Conservation (phyloP, 192 early-diverging fungal species). For the Radiomyces spectabilis region DNA sequence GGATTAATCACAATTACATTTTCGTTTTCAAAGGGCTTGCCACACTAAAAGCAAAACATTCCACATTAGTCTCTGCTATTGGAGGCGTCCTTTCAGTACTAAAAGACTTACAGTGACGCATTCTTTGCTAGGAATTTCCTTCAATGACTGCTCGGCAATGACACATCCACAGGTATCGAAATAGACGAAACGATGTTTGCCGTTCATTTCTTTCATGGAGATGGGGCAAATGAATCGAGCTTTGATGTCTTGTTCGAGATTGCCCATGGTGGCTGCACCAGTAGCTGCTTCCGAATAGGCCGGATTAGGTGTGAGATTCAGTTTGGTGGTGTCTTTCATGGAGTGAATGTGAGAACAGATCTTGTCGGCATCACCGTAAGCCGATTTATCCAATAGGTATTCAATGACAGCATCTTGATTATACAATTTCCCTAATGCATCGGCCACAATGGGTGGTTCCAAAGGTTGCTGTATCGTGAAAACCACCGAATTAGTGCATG, state of each 20-base stretch:
- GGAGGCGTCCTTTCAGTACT: neutral
- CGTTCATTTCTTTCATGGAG: slow-evolving; percentile 81
- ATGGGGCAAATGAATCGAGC: slow-evolving; percentile 71
- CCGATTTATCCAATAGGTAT: slow-evolving; percentile 58
- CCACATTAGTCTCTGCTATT: too few relatives aligned
- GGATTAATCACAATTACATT: slow-evolving; percentile 73
- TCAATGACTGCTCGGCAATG: slow-evolving; percentile 69
- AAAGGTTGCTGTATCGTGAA: slow-evolving; percentile 34
- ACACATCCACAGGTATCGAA: slow-evolving; percentile 70
- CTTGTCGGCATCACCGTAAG: slow-evolving; percentile 72
- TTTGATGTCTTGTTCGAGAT: slow-evolving; percentile 42
- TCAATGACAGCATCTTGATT: slow-evolving; percentile 76
- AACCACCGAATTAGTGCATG: too few relatives aligned
- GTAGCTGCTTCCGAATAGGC: slow-evolving; percentile 34
- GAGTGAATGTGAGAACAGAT: slow-evolving; percentile 66
- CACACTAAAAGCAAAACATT: slow-evolving; percentile 47
- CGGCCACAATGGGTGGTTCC: slow-evolving; percentile 57
- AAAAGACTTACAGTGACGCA: slow-evolving; percentile 52
- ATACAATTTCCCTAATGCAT: slow-evolving; percentile 72
- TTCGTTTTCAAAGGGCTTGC: slow-evolving; percentile 42
- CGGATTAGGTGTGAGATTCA: slow-evolving; percentile 64
- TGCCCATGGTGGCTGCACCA: slow-evolving; percentile 36
- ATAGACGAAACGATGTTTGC: slow-evolving; percentile 61
- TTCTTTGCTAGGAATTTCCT: slow-evolving; percentile 51
- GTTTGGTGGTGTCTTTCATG: slow-evolving; percentile 64